Evolutionary conservation across 1,284 basidiomycete species (phyloP).

Genomic region (Anthracocystis walkeri): DNA sequence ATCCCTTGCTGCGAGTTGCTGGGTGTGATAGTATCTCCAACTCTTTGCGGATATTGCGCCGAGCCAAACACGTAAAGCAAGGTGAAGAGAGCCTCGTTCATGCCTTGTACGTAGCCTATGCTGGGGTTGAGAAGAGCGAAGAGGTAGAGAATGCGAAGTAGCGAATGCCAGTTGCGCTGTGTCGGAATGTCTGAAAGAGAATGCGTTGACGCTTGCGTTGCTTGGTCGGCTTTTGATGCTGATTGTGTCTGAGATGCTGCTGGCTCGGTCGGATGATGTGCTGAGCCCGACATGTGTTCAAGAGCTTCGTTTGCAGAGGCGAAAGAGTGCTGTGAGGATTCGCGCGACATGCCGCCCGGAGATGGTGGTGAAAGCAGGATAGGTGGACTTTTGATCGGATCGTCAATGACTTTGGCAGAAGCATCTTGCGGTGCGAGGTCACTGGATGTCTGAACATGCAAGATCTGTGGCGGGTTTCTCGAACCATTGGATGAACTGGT

Average conservation of each 20-base stretch:
- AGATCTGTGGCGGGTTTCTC: conserved; percentile 14
- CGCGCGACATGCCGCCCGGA: conserved; percentile 34
- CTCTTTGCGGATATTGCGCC: conserved; percentile 19
- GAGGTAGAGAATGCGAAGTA: conserved; percentile 65
- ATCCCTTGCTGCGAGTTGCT: conserved; percentile 28
- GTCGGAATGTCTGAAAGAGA: conserved; percentile 1
- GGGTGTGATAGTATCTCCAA: conserved; percentile 8
- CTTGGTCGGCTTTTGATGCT: background rate
- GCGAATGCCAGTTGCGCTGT: conserved; percentile 63
- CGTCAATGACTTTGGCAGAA: background rate
- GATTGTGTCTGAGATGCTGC: background rate
- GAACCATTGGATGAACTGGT: conserved; percentile 12
- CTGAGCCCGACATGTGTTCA: background rate
- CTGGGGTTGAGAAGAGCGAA: conserved; percentile 67
- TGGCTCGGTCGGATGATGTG: background rate
- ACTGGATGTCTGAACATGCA: conserved; percentile 29
- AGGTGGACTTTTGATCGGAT: conserved; percentile 46
- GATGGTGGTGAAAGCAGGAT: conserved; percentile 51
- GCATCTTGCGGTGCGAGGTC: conserved; percentile 4
- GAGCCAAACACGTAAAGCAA: conserved; percentile 59
- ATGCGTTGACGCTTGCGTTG: background rate
- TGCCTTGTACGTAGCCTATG: conserved; percentile 66
- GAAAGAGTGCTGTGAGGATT: conserved; percentile 43
- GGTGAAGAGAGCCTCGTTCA: conserved; percentile 66
- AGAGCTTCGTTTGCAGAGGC: conserved; percentile 32